A percentile compares a stretch with the other conserved stretches of the same genome.
Evolutionary conservation across 495 filamentous ascomycete genomes (phyloP).

Genomic region (Neurospora terricola): DNA sequence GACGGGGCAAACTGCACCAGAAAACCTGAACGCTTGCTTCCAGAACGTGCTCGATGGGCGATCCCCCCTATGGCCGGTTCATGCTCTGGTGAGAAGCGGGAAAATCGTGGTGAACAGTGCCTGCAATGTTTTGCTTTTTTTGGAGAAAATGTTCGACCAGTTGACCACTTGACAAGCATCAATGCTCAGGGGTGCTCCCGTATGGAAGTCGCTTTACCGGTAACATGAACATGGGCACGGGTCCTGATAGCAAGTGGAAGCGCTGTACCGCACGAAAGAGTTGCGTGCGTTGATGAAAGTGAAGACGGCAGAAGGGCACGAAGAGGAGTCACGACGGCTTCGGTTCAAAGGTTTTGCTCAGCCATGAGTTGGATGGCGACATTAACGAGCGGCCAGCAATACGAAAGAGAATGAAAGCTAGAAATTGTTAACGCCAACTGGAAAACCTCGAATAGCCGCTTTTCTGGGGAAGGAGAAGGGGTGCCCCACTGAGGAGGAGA

Average conservation of each 20-base stretch:
- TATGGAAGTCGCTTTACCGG: neutral
- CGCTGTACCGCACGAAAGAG: neutral
- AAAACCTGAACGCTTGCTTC: neutral
- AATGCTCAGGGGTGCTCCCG: neutral
- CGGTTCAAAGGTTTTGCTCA: neutral
- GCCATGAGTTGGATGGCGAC: neutral
- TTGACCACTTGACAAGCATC: neutral
- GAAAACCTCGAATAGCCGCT: slow-evolving; percentile 27
- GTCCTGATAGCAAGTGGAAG: neutral
- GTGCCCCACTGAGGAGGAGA: neutral
- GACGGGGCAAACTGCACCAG: neutral
- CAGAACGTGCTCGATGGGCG: neutral
- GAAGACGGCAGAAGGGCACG: neutral
- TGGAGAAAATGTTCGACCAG: neutral
- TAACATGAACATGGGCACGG: neutral
- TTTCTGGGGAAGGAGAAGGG: slow-evolving; percentile 4
- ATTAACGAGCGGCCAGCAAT: neutral
- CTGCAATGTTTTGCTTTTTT: neutral
- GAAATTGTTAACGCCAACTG: neutral
- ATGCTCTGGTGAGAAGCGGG: neutral
- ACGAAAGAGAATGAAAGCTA: neutral
- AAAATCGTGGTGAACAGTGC: neutral
- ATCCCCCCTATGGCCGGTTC: neutral
- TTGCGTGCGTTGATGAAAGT: neutral
- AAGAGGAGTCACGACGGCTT: neutral